These are phyloP conservation scores for Strobilomyces echinocephalus DNA, from an alignment of 768 basidiomycete species.

Conservation along the genomic window DNA sequence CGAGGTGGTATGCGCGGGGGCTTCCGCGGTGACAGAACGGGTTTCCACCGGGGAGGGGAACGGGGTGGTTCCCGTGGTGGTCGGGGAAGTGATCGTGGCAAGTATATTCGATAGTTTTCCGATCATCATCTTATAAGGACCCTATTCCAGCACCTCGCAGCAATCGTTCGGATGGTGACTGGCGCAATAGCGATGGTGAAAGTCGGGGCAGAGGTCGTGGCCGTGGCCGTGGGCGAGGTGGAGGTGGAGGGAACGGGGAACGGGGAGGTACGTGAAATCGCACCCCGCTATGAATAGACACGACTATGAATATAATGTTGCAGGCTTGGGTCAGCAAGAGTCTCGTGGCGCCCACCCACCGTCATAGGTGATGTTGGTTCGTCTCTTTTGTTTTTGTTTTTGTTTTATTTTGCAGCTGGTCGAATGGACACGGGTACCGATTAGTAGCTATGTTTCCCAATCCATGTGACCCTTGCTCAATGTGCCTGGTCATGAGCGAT, in stretches of 20 bases:
- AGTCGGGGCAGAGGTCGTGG: slow-evolving; percentile 39
- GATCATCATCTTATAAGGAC: background rate
- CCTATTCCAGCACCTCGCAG: slow-evolving; percentile 12
- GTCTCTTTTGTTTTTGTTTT: background rate
- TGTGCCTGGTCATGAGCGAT: background rate
- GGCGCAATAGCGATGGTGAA: slow-evolving; percentile 42
- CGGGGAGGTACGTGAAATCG: slow-evolving; percentile 33
- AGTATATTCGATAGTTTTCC: background rate
- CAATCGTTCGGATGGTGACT: slow-evolving; percentile 37
- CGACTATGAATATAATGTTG: background rate
- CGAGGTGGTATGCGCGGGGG: slow-evolving; percentile 40
- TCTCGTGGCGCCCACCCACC: slow-evolving; percentile 15
- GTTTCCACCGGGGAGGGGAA: slow-evolving; percentile 35
- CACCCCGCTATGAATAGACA: background rate
- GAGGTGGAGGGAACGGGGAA: slow-evolving; percentile 34
- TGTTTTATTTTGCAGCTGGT: background rate
- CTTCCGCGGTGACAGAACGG: slow-evolving; percentile 35
- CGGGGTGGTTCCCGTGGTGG: slow-evolving; percentile 35
- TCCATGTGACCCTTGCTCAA: slow-evolving; percentile 3
- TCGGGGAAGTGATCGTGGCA: slow-evolving; percentile 29
- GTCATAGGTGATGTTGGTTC: slow-evolving; percentile 7
- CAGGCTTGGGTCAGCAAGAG: slow-evolving; percentile 23
- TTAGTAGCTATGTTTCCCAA: background rate
- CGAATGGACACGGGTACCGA: background rate
- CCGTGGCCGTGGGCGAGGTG: slow-evolving; percentile 41